Percentiles rank a stretch among this genome's conserved stretches.
These are phyloP conservation scores for Cladosporium oxysporum DNA, from an alignment of 2,329 filamentous ascomycete genomes.

Conservation along the genomic window DNA sequence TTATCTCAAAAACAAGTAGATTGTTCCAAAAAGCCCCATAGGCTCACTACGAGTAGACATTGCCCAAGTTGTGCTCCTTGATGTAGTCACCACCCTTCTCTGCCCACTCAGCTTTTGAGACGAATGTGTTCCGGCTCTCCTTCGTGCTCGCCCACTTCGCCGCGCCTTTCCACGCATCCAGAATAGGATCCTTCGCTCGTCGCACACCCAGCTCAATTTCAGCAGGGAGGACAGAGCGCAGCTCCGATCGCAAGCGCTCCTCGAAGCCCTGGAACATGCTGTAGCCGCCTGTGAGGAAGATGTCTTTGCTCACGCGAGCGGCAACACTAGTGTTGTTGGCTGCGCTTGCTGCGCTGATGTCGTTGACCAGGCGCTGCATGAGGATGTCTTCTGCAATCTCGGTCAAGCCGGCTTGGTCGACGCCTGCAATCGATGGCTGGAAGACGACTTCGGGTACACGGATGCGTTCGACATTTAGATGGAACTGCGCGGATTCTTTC, in stretches of 20 bases:
- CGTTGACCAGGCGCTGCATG: constrained; percentile 67
- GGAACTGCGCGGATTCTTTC: constrained; percentile 80
- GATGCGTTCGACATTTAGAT: constrained; percentile 99
- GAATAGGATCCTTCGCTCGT: constrained; percentile 70
- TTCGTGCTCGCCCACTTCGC: constrained; percentile 74
- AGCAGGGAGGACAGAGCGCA: constrained; percentile 71
- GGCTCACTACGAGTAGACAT: constrained; percentile 27
- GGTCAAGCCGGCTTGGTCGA: constrained; percentile 91
- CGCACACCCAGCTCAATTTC: constrained; percentile 69
- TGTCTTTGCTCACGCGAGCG: constrained; percentile 74
- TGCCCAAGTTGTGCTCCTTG: constrained; percentile 60
- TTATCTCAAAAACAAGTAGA: background rate
- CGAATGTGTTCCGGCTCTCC: constrained; percentile 61
- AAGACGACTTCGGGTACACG: constrained; percentile 98
- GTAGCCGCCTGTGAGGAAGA: constrained; percentile 95
- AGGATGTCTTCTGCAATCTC: constrained; percentile 92
- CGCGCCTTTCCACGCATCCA: constrained; percentile 93
- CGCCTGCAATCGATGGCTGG: constrained; percentile 96
- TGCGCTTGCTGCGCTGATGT: constrained; percentile 29
- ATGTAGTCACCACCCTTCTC: constrained; percentile 95
- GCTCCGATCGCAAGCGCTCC: constrained; percentile 71
- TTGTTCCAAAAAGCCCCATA: background rate
- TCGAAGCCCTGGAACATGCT: constrained; percentile 86
- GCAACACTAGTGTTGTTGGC: constrained; percentile 49
- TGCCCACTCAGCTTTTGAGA: constrained; percentile 79